phyloP scores from a whole-genome alignment of 1,139 yeast species.

The Lodderomyces pseudojiufengensis region DNA sequence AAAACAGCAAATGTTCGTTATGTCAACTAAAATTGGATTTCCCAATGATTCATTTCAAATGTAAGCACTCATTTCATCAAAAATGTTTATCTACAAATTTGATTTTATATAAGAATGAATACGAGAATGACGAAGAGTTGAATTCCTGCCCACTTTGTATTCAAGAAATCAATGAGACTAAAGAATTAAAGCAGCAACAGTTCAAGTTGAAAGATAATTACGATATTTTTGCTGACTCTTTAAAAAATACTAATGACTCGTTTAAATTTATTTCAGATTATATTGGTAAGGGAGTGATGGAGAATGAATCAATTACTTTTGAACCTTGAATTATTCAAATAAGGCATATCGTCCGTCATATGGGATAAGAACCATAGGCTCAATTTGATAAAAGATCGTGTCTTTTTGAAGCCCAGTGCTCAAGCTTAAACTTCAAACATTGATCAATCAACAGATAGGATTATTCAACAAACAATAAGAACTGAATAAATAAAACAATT shows the following conservation, averaged over 20 bases:
- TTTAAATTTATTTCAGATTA: conserved; percentile 77
- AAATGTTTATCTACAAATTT: conserved; percentile 60
- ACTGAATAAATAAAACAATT: conserved; percentile 82
- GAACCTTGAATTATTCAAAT: too few relatives aligned
- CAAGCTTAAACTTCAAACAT: conserved; percentile 97
- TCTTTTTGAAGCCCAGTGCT: too few relatives aligned
- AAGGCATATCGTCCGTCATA: too few relatives aligned
- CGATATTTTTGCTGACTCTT: conserved; percentile 58
- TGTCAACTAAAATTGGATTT: conserved; percentile 70
- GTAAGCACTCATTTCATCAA: conserved; percentile 85
- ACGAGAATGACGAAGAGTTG: neutral
- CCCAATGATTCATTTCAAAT: conserved; percentile 81
- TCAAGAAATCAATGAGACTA: conserved; percentile 63
- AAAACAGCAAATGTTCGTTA: conserved; percentile 65
- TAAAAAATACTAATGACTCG: conserved; percentile 60
- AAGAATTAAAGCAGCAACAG: conserved; percentile 57
- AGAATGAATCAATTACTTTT: conserved; percentile 25
- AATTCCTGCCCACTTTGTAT: conserved; percentile 67
- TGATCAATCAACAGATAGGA: conserved; percentile 89
- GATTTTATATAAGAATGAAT: too few relatives aligned
- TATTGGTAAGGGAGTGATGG: conserved; percentile 86
- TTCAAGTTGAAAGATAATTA: conserved; percentile 54
- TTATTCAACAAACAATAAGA: conserved; percentile 84
- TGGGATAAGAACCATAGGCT: too few relatives aligned
- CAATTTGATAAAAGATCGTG: too few relatives aligned